Conservation (phyloP, 257 asterid species). For the Prunella vulgaris region DNA sequence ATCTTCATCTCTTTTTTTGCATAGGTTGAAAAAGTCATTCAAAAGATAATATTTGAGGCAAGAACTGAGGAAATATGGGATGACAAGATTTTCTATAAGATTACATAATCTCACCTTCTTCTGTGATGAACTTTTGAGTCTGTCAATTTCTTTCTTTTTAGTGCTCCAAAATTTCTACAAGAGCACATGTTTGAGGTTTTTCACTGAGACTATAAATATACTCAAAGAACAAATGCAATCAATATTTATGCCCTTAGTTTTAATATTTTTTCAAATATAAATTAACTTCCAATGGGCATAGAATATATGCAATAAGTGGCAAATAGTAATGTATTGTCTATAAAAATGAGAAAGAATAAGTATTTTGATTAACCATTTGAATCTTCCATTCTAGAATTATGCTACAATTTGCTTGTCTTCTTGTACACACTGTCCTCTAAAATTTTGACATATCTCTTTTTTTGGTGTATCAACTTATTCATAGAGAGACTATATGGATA, state of each 20-base stretch:
- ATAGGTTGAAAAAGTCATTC: conserved; percentile 87
- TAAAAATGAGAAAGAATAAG: no score
- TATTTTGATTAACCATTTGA: no score
- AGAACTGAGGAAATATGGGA: conserved; percentile 97
- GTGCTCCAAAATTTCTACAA: conserved; percentile 1
- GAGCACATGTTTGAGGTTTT: not conserved
- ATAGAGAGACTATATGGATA: conserved; percentile 90
- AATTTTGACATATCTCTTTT: no score
- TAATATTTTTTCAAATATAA: not conserved
- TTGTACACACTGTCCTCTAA: no score
- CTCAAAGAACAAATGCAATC: not conserved
- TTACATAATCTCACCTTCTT: conserved; percentile 1
- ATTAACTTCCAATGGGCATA: not conserved
- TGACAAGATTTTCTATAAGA: conserved; percentile 88
- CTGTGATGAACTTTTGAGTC: not conserved
- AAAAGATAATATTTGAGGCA: conserved; percentile 74
- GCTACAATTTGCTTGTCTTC: no score
- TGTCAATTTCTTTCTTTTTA: not conserved
- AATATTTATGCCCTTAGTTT: not conserved
- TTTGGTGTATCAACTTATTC: no score
- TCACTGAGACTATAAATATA: not conserved
- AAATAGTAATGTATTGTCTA: no score
- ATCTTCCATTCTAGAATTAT: no score
- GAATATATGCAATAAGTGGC: not conserved
- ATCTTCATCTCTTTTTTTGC: conserved; percentile 15